These are phyloP conservation scores for Cladorrhinum sp. DNA, from an alignment of 2,329 filamentous ascomycete genomes.

Conservation along the genomic window DNA sequence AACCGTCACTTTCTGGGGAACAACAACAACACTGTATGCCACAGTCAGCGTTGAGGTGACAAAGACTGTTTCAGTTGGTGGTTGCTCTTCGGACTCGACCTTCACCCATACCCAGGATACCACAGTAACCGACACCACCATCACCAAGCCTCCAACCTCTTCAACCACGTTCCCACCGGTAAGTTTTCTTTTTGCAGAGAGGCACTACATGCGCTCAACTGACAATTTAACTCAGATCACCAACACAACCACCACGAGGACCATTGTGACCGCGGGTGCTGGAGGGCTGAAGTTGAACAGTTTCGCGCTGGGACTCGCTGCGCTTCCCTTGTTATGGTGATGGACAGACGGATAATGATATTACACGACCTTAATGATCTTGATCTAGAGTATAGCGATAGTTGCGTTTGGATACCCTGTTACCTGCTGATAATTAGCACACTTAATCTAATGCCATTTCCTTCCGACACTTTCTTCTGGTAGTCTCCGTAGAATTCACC, in stretches of 20 bases:
- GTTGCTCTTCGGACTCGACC: background rate
- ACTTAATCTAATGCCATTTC: background rate
- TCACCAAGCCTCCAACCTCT: background rate
- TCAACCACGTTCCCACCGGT: background rate
- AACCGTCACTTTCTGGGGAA: constrained; percentile 19
- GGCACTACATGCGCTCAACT: background rate
- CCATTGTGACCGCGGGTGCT: background rate
- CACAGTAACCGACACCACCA: background rate
- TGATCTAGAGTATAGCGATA: background rate
- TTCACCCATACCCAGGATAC: background rate
- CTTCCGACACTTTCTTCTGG: background rate
- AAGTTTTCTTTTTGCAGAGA: background rate
- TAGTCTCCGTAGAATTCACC: no score
- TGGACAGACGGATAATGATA: background rate
- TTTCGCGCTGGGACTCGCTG: background rate
- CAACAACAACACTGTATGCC: constrained; percentile 15
- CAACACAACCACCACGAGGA: background rate
- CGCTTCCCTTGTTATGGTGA: background rate
- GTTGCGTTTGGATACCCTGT: background rate
- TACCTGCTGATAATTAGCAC: background rate
- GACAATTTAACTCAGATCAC: background rate
- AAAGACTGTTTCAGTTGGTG: constrained; percentile 6
- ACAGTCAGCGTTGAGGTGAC: constrained; percentile 19
- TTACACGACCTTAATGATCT: background rate
- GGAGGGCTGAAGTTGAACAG: background rate